Conservation (phyloP, 768 basidiomycete species). For the Trametes cingulata region DNA sequence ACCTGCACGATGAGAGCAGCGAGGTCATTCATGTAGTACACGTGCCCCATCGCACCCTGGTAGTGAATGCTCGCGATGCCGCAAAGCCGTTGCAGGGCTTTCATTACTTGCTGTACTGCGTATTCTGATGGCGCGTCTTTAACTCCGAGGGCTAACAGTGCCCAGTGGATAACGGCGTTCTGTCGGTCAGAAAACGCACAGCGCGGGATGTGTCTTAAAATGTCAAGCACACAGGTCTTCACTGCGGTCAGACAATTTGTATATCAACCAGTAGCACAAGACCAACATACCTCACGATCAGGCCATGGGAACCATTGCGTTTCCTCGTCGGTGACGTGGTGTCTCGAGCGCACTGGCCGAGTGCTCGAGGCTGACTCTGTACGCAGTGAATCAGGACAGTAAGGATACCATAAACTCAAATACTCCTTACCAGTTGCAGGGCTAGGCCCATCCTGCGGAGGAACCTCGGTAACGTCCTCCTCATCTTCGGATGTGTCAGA, state of each 20-base stretch:
- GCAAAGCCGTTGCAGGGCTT: neutral
- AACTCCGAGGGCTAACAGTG: neutral
- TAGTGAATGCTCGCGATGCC: neutral
- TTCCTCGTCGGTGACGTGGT: no score
- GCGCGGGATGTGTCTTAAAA: constrained; percentile 35
- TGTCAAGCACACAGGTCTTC: constrained; percentile 48
- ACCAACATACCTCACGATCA: neutral
- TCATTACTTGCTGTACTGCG: neutral
- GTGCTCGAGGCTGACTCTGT: no score
- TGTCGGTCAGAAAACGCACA: constrained; percentile 12
- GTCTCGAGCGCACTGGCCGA: no score
- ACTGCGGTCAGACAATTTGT: neutral
- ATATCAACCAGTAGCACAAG: no score
- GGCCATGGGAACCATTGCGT: neutral
- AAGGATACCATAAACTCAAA: no score
- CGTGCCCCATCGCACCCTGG: constrained; percentile 10
- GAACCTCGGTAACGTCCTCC: no score
- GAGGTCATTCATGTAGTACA: constrained; percentile 11
- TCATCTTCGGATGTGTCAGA: no score
- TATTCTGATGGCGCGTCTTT: constrained; percentile 1
- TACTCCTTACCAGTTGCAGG: no score
- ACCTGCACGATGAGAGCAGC: constrained; percentile 11
- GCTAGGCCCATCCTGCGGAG: no score
- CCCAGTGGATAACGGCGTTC: constrained; percentile 8
- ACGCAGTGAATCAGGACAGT: no score